Evolutionary conservation across 2,329 filamentous ascomycete genomes (phyloP), one percentile per base, ranked within the genome.

Genomic region (Aspergillus quadrilineatus): DNA sequence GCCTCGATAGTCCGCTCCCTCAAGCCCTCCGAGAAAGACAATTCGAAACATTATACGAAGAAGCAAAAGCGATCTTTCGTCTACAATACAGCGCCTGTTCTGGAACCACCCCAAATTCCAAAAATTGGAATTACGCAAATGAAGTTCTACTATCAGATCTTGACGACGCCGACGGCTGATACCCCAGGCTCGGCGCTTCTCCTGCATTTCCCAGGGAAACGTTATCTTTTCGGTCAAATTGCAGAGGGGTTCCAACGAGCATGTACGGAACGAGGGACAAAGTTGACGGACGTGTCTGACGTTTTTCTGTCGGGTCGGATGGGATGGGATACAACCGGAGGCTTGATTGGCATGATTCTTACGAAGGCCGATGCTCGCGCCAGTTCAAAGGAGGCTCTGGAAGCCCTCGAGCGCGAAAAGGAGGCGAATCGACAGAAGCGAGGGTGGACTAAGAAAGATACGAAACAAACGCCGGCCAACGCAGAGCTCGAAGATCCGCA

Each of bases 201-300:
- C 37, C 79, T 99, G 6, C 87, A 93, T 69, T 92, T 92, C 68
- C 89, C 93, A 65, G 84, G 86, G 66, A 87, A 88, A 65, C 84
- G 90, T 56, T 99, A 99, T 73, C 65, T 97, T 14, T 89, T 99
- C 67, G 94, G 94, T 17, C 87, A 89, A 66, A 73, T 93, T 14
- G 78, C 86, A 8, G 94, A 99, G 74, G 94, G 93, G 14, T 89
- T 89, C 0, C 94, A 97, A 77, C 84, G 94, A 56, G 85, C 87
- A 47, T 80, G 89, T 68, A 80, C 82, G 37, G 86, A 92, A 73
- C 84, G 87, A 61, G 89, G 86, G 55, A 69, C 88, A 8, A 78
- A 81, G 34, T 67, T 95, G 63, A 73, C 79, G 29, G 88, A 88
- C 69, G 79, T 90, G 1, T 84, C 85, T 46, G 86, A 96, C 66